Conservation (phyloP, 148 eudicot genomes). For the Talinum fruticosum region DNA sequence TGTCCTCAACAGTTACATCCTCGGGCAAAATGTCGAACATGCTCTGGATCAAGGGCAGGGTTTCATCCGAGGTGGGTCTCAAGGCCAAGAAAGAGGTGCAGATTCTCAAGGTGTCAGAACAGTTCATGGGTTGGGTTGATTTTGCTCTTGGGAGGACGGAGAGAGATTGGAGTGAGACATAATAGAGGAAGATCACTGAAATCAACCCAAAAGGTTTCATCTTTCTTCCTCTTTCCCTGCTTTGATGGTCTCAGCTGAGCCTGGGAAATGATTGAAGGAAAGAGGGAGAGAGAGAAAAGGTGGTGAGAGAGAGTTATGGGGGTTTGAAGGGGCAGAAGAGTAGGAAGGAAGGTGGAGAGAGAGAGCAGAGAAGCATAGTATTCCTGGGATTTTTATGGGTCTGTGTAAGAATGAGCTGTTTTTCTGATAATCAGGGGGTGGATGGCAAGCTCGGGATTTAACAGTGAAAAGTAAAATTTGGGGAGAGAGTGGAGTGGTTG, state of each 20-base stretch:
- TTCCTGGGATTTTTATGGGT: constrained; percentile 5
- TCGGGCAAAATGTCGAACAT: constrained; percentile 77
- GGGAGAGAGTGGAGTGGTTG: background rate
- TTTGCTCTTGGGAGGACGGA: constrained; percentile 21
- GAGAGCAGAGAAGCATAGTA: constrained; percentile 18
- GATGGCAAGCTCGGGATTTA: constrained; percentile 14
- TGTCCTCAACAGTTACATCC: constrained; percentile 66
- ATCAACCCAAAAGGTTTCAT: constrained; percentile 21
- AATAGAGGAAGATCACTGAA: constrained; percentile 12
- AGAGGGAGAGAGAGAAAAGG: background rate
- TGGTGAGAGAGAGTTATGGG: background rate
- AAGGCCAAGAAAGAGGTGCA: constrained; percentile 79
- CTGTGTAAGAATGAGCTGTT: constrained; percentile 29
- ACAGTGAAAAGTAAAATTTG: constrained; percentile 3
- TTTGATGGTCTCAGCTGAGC: constrained; percentile 4
- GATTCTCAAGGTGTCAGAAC: constrained; percentile 63
- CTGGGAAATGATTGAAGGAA: constrained; percentile 1
- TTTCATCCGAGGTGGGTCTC: constrained; percentile 47
- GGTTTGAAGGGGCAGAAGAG: constrained; percentile 10
- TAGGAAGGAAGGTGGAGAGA: background rate
- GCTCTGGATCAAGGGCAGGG: constrained; percentile 57
- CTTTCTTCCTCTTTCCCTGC: background rate
- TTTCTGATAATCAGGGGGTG: background rate
- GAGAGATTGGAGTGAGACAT: constrained; percentile 8
- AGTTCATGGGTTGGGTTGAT: constrained; percentile 55